phyloP scores from a whole-genome alignment of 2,329 filamentous ascomycete genomes.

The Pestalotiopsis sp. region DNA sequence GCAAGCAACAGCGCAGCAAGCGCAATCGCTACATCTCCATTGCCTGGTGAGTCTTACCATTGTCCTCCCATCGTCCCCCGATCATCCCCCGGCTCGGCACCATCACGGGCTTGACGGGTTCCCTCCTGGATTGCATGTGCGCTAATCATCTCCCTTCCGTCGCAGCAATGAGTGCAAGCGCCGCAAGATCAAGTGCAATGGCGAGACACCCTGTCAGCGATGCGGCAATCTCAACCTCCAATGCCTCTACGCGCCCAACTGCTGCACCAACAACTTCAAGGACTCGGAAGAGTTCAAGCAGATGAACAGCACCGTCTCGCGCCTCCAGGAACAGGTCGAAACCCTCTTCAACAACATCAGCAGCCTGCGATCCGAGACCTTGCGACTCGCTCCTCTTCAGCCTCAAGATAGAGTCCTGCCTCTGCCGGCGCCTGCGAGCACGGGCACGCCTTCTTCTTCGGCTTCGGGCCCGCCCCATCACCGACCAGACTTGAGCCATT shows the following conservation, averaged over 20 bases:
- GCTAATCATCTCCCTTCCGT: not conserved
- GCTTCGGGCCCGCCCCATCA: slow-evolving; percentile 34
- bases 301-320: slow-evolving; percentile 73
- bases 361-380: slow-evolving; percentile 61
- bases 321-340: slow-evolving; percentile 83
- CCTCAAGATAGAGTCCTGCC: slow-evolving; percentile 43
- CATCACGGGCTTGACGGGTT: not conserved
- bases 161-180: slow-evolving; percentile 72
- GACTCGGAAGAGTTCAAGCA: slow-evolving; percentile 89
- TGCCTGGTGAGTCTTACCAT: slow-evolving; percentile 51
- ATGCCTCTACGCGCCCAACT: slow-evolving; percentile 69
- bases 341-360: slow-evolving; percentile 74
- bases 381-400: slow-evolving; percentile 46
- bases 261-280: slow-evolving; percentile 79
- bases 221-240: slow-evolving; percentile 69
- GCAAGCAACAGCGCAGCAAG: slow-evolving; percentile 60
- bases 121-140: not conserved
- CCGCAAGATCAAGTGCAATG: slow-evolving; percentile 77
- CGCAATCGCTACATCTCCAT: slow-evolving; percentile 66
- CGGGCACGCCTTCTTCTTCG: slow-evolving; percentile 41
- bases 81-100: not conserved
- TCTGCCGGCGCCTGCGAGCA: slow-evolving; percentile 38
- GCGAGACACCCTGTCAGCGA: slow-evolving; percentile 67
- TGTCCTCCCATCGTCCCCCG: not conserved
- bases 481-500: slow-evolving; percentile 48